These are phyloP conservation scores for Neoascochyta sp. DNA, from an alignment of 2,329 filamentous ascomycete genomes.

Conservation along the genomic window DNA sequence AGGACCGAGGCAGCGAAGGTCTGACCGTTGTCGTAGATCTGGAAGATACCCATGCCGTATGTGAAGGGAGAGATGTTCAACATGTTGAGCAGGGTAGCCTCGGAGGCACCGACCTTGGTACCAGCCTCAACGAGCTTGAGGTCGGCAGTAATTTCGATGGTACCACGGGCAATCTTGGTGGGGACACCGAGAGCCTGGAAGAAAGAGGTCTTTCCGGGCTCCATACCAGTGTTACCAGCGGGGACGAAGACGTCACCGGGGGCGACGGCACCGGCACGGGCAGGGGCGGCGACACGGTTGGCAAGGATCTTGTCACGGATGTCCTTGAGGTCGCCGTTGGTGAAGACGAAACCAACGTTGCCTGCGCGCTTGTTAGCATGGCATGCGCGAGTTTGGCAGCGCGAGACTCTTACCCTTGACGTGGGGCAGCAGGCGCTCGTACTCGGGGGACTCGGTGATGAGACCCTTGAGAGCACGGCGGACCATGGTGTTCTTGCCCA, in stretches of 20 bases:
- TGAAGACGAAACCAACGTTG: conserved; percentile 99
- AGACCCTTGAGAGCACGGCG: conserved; percentile 98
- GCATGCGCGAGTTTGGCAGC: conserved; percentile 1
- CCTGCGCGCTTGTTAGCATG: conserved; percentile 45
- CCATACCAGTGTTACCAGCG: conserved; percentile 99
- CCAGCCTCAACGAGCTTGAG: conserved; percentile 95
- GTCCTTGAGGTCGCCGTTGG: conserved; percentile 89
- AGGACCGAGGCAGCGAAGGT: conserved; percentile 80
- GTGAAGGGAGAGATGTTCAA: conserved; percentile 81
- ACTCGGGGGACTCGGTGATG: conserved; percentile 85
- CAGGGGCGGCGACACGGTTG: conserved; percentile 97
- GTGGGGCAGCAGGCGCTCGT: conserved; percentile 93
- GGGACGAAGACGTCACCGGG: conserved; percentile 91
- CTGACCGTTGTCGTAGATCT: conserved; percentile 98
- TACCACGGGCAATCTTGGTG: conserved; percentile 99
- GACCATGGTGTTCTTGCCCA: conserved; percentile 99
- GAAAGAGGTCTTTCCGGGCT: conserved; percentile 99
- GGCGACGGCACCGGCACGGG: conserved; percentile 95
- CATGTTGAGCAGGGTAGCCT: conserved; percentile 99
- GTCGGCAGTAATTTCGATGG: conserved; percentile 98
- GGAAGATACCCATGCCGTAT: conserved; percentile 92
- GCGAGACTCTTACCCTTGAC: conserved; percentile 64
- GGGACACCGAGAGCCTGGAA: conserved; percentile 99
- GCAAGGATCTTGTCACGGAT: conserved; percentile 89
- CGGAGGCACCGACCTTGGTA: conserved; percentile 94